phyloP scores from a whole-genome alignment of 371 early-diverging fungal genomes.

The Phascolomyces articulosus region DNA sequence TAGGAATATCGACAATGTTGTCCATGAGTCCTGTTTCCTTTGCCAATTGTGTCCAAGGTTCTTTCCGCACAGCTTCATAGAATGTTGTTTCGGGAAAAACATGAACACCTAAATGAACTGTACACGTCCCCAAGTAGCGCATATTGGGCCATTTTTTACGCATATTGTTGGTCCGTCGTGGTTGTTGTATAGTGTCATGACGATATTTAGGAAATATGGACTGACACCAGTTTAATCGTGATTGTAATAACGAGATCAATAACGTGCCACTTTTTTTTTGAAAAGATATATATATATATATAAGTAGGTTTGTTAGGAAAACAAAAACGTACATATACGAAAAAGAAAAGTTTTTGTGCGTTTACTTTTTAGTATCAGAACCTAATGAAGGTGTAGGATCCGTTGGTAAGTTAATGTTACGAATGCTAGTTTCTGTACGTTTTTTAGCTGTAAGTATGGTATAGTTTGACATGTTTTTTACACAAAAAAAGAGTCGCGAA shows the following conservation, averaged over 20 bases:
- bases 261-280: constrained; percentile 15
- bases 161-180: constrained; percentile 30
- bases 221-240: constrained; percentile 46
- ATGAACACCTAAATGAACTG: constrained; percentile 45
- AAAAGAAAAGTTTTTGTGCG: not conserved
- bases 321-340: constrained; percentile 14
- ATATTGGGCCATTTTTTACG: constrained; percentile 50
- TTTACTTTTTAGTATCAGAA: constrained; percentile 15
- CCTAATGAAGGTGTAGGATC: constrained; percentile 11
- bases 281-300: not conserved
- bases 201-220: constrained; percentile 42
- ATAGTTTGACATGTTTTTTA: constrained; percentile 31
- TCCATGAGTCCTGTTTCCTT: constrained; percentile 12
- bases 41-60: constrained; percentile 28
- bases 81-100: constrained; percentile 38
- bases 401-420: constrained; percentile 23
- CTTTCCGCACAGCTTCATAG: constrained; percentile 40
- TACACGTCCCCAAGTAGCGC: constrained; percentile 35
- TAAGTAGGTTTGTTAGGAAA: constrained; percentile 8
- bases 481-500: not conserved
- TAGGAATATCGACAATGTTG: not conserved
- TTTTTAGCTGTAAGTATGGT: constrained; percentile 39
- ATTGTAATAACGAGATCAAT: constrained; percentile 44
- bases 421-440: constrained; percentile 28
- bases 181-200: constrained; percentile 39